phyloP scores from a whole-genome alignment of 2,329 filamentous ascomycete genomes.

The Elsinoe necatrix region DNA sequence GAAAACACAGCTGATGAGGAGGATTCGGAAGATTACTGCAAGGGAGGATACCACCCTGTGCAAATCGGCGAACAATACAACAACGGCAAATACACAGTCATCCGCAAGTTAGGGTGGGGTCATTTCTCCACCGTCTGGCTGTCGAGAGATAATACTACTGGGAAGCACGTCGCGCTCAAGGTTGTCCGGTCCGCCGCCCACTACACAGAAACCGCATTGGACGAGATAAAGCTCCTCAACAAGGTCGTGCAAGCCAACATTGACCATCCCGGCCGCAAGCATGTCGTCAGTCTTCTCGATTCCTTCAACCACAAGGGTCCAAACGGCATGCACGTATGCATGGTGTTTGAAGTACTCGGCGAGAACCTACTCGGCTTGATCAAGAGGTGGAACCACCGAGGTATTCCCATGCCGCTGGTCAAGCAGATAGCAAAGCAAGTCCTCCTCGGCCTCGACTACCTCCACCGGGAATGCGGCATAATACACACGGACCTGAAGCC shows the following conservation, averaged over 20 bases:
- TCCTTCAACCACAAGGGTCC: constrained; percentile 97
- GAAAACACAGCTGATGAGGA: constrained; percentile 97
- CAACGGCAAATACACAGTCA: constrained; percentile 89
- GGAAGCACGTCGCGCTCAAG: constrained; percentile 94
- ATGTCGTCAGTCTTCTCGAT: constrained; percentile 92
- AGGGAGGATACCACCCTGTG: constrained; percentile 95
- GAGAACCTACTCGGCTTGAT: constrained; percentile 92
- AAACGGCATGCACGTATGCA: constrained; percentile 93
- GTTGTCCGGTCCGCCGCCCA: constrained; percentile 95
- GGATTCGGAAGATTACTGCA: constrained; percentile 98
- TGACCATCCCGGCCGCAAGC: constrained; percentile 83
- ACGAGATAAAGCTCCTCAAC: constrained; percentile 97
- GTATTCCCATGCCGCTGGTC: constrained; percentile 90
- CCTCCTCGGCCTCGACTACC: constrained; percentile 85
- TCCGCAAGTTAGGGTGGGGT: constrained; percentile 95
- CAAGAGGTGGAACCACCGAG: constrained; percentile 96
- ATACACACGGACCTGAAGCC: constrained; percentile 97
- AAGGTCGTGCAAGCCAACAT: constrained; percentile 95
- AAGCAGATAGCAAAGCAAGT: constrained; percentile 99
- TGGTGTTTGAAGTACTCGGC: constrained; percentile 97
- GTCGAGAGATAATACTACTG: constrained; percentile 72
- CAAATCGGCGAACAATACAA: constrained; percentile 94
- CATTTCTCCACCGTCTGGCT: constrained; percentile 97
- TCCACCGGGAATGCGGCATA: constrained; percentile 96
- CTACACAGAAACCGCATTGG: constrained; percentile 97